Conservation (phyloP, 148 eudicot genomes). For the Camellia japonica region DNA sequence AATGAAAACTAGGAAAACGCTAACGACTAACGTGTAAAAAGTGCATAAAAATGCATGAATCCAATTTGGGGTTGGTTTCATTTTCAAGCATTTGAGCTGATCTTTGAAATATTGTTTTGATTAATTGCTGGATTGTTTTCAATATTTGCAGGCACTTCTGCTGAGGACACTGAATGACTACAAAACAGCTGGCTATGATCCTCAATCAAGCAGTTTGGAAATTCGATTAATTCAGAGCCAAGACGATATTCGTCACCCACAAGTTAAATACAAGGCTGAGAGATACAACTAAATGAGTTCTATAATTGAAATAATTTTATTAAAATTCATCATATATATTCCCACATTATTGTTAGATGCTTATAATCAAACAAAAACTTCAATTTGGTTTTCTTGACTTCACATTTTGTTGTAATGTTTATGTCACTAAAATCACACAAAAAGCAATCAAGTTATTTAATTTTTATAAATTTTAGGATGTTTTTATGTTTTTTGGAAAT, state of each 20-base stretch:
- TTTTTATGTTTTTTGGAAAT: too few relatives aligned
- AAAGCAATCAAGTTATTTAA: too few relatives aligned
- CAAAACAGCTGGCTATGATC: conserved; percentile 62
- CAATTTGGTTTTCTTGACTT: neutral
- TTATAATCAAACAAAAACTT: neutral
- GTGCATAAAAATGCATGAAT: neutral
- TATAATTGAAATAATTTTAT: neutral
- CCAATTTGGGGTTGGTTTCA: neutral
- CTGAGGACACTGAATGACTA: conserved; percentile 68
- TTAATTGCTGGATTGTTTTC: neutral
- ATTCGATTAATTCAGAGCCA: conserved; percentile 87
- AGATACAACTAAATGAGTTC: conserved; percentile 32
- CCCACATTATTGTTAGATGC: neutral
- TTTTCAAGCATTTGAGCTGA: neutral
- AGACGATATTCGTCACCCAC: conserved; percentile 76
- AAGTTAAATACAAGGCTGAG: conserved; percentile 63
- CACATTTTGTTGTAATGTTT: neutral
- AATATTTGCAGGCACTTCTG: conserved; percentile 63
- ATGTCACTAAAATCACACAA: too few relatives aligned
- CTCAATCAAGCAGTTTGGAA: conserved; percentile 84
- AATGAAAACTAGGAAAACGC: neutral
- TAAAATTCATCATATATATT: neutral
- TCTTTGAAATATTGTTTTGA: neutral
- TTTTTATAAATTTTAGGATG: too few relatives aligned
- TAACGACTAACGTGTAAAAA: too few relatives aligned